Evolutionary conservation across 176 grass and related monocot species (phyloP).

Genomic region (Puccinellia tenuiflora): DNA sequence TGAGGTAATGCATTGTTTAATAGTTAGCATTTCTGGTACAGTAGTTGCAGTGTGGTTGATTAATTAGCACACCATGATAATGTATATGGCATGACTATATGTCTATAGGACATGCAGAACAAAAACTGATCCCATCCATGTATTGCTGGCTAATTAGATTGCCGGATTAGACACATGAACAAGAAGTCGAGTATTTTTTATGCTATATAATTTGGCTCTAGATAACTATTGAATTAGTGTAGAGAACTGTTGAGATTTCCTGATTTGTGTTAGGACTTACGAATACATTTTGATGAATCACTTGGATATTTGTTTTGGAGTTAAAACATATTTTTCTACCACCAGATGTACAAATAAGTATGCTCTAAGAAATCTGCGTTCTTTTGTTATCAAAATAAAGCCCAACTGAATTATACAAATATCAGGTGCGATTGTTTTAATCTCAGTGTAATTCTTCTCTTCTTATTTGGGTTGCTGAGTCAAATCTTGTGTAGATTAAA

Average conservation of each 20-base stretch:
- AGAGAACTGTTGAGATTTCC: not conserved
- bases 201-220: too few relatives aligned
- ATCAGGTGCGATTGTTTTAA: not conserved
- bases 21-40: too few relatives aligned
- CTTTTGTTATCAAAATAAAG: slow-evolving; percentile 3
- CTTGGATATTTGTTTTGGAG: not conserved
- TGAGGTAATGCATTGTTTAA: too few relatives aligned
- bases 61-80: too few relatives aligned
- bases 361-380: not conserved
- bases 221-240: too few relatives aligned
- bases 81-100: too few relatives aligned
- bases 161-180: too few relatives aligned
- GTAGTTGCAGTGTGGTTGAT: too few relatives aligned
- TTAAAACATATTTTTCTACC: slow-evolving; percentile 11
- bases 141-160: too few relatives aligned
- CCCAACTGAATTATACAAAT: not conserved
- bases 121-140: too few relatives aligned
- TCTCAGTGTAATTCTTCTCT: not conserved
- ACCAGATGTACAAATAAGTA: slow-evolving; percentile 7
- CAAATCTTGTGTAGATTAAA: slow-evolving; percentile 49
- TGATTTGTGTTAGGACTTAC: not conserved
- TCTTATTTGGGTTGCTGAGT: slow-evolving; percentile 11
- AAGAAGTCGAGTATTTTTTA: too few relatives aligned
- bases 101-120: too few relatives aligned
- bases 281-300: not conserved